Percentiles rank a stretch among this genome's conserved stretches.
phyloP scores from a whole-genome alignment of 306 rosid species.

The Castanea sativa region DNA sequence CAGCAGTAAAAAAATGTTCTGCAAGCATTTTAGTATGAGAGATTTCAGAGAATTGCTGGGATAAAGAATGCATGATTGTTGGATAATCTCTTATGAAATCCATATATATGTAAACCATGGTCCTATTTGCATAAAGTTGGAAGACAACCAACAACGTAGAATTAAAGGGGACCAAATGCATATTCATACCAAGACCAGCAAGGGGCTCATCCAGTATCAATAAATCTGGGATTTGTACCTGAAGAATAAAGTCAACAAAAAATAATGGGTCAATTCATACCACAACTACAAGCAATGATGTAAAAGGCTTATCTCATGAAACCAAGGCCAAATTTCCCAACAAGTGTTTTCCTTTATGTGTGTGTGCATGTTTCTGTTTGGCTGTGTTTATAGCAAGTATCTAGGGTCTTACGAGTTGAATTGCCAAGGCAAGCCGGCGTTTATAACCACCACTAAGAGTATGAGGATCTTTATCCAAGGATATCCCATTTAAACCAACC shows the following conservation, averaged over 20 bases:
- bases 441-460: constrained; percentile 98
- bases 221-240: constrained; percentile 88
- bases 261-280: constrained; percentile 11
- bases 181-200: constrained; percentile 87
- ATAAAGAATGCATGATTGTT: constrained; percentile 1
- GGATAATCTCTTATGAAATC: not conserved
- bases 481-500: constrained; percentile 88
- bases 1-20: not conserved
- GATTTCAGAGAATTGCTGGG: not conserved
- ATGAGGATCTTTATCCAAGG: constrained; percentile 85
- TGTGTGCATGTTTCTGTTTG: constrained; percentile 1
- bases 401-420: constrained; percentile 68
- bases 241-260: constrained; percentile 32
- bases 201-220: constrained; percentile 95
- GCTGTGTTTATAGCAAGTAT: not conserved
- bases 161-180: constrained; percentile 15
- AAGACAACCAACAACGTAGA: constrained; percentile 5
- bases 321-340: not conserved
- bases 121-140: constrained; percentile 7
- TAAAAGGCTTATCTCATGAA: constrained; percentile 5
- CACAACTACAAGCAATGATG: not conserved
- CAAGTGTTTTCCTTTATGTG: constrained; percentile 2
- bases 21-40: not conserved
- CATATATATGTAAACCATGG: constrained; percentile 1
- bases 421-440: constrained; percentile 93